Percentiles rank a stretch among this genome's conserved stretches.
These are phyloP conservation scores for Phaffia rhodozyma DNA, from an alignment of 1,284 basidiomycete species.

Conservation along the genomic window DNA sequence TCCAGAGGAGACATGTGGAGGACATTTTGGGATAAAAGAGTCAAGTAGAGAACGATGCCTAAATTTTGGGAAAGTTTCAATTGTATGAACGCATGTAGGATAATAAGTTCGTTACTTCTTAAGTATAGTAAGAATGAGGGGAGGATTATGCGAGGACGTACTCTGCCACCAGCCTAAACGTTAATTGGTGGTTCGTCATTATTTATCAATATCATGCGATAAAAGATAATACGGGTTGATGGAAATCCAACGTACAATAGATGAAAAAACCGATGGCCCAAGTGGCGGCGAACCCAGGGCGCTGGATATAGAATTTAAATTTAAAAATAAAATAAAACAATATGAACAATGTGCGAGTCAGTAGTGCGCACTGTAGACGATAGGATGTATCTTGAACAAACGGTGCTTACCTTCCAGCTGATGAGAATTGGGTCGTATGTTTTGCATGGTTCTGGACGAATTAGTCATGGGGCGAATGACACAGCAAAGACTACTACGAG, in stretches of 20 bases:
- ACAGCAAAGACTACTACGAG: neutral
- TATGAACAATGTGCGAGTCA: neutral
- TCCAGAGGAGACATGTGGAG: neutral
- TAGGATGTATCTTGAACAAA: too few species aligned
- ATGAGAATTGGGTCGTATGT: too few species aligned
- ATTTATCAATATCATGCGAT: too few species aligned
- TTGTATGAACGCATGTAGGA: neutral
- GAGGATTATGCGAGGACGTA: neutral
- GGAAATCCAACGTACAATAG: neutral
- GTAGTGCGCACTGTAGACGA: too few species aligned
- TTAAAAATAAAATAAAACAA: too few species aligned
- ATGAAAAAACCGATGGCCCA: constrained; percentile 12
- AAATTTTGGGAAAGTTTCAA: neutral
- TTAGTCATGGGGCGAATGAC: neutral
- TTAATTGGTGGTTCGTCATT: too few species aligned
- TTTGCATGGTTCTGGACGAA: neutral
- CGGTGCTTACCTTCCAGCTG: too few species aligned
- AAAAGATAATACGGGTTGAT: too few species aligned
- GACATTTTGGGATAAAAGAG: constrained; percentile 3
- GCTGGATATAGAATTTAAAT: neutral
- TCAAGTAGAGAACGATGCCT: neutral
- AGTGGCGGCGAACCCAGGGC: constrained; percentile 6
- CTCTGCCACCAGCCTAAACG: neutral
- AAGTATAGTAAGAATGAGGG: too few species aligned
- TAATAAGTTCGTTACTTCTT: too few species aligned